Conservation (phyloP, 805 yeast genomes). For the Wickerhamomyces mucosus region DNA sequence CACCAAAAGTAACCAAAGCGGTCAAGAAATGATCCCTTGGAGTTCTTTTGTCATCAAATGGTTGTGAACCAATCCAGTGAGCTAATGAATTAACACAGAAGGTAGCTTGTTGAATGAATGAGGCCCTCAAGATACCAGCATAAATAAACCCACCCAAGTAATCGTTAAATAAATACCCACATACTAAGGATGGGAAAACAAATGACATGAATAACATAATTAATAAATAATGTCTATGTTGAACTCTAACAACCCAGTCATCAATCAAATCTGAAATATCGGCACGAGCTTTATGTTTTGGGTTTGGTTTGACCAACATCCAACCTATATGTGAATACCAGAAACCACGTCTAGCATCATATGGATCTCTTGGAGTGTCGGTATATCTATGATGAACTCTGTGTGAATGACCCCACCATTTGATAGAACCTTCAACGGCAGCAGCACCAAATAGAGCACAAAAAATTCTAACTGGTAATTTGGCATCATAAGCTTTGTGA, state of each 20-base stretch:
- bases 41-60: constrained; percentile 80
- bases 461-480: constrained; percentile 48
- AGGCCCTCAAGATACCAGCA: constrained; percentile 64
- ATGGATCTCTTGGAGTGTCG: constrained; percentile 76
- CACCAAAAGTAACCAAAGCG: constrained; percentile 79
- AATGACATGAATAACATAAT: constrained; percentile 55
- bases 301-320: constrained; percentile 77
- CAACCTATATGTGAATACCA: constrained; percentile 84
- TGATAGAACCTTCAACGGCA: constrained; percentile 75
- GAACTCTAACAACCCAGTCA: constrained; percentile 74
- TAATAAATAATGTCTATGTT: constrained; percentile 66
- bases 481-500: constrained; percentile 63
- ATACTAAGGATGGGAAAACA: constrained; percentile 49
- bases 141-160: constrained; percentile 66
- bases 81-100: constrained; percentile 82
- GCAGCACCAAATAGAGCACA: constrained; percentile 77
- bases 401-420: constrained; percentile 86
- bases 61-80: constrained; percentile 80
- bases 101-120: constrained; percentile 73
- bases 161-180: constrained; percentile 50
- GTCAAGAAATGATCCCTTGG: constrained; percentile 78
- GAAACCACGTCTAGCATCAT: constrained; percentile 76
- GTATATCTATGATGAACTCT: constrained; percentile 83
- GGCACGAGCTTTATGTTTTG: constrained; percentile 57
- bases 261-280: constrained; percentile 61